Evolutionary conservation across 805 yeast genomes (phyloP).

Genomic region (Wickerhamomyces sydowiorum): DNA sequence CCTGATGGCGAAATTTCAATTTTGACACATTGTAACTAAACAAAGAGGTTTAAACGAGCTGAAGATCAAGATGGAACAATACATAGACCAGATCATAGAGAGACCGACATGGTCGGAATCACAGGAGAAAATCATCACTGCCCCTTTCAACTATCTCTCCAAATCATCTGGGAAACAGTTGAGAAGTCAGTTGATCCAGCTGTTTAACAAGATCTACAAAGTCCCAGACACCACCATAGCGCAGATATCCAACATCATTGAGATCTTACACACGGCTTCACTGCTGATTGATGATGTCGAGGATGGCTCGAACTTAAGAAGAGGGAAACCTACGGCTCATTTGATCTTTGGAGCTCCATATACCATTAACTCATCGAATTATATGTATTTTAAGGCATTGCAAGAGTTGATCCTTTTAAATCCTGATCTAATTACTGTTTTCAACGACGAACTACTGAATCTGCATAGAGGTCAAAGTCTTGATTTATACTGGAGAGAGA

Average conservation of each 20-base stretch:
- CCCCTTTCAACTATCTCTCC: constrained; percentile 19
- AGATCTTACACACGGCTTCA: constrained; percentile 60
- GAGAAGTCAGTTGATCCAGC: constrained; percentile 33
- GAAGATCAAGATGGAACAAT: too few species aligned
- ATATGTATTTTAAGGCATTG: constrained; percentile 73
- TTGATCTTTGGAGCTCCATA: constrained; percentile 68
- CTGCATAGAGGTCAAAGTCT: constrained; percentile 88
- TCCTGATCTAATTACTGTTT: constrained; percentile 31
- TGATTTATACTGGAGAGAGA: constrained; percentile 86
- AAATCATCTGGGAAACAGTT: constrained; percentile 21
- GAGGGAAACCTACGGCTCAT: constrained; percentile 82
- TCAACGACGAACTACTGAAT: constrained; percentile 70
- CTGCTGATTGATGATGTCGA: constrained; percentile 84
- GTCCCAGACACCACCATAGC: constrained; percentile 34
- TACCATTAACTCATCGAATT: constrained; percentile 78
- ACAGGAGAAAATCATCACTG: constrained; percentile 11
- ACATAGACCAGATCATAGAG: neutral
- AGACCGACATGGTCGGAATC: neutral
- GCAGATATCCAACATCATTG: constrained; percentile 43
- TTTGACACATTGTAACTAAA: too few species aligned
- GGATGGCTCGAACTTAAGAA: constrained; percentile 61
- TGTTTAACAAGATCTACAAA: constrained; percentile 47
- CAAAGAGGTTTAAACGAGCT: too few species aligned
- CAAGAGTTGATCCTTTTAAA: constrained; percentile 36
- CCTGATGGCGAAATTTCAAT: too few species aligned